A percentile compares a stretch with the other conserved stretches of the same genome.
Conservation (phyloP, 306 rosid species). For the Corylus heterophylla region DNA sequence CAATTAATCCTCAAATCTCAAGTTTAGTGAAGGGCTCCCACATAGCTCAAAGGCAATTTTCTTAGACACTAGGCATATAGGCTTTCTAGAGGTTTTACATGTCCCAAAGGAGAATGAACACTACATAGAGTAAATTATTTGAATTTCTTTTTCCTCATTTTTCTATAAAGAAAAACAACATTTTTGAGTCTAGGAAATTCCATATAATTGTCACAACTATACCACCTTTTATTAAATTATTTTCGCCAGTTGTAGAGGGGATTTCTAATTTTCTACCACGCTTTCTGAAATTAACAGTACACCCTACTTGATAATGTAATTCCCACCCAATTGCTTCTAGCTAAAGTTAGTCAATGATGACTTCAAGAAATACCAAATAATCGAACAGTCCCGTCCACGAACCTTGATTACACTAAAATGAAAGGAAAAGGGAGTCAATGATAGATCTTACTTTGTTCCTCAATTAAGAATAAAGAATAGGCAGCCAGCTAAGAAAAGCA, state of each 20-base stretch:
- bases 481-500: neutral
- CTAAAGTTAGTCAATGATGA: neutral
- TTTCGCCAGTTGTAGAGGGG: neutral
- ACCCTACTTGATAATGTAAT: neutral
- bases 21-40: neutral
- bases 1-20: neutral
- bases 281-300: neutral
- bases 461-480: neutral
- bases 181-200: neutral
- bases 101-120: neutral
- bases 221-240: neutral
- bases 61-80: neutral
- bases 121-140: neutral
- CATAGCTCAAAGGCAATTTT: conserved; percentile 4
- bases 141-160: neutral
- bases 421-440: neutral
- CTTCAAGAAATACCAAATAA: neutral
- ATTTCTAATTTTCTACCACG: neutral
- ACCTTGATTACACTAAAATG: neutral
- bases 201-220: neutral
- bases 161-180: neutral
- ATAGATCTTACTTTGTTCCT: neutral
- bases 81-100: neutral
- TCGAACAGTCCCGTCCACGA: neutral
- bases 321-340: neutral